Percentiles rank a stretch among this genome's conserved stretches.
phyloP scores from a whole-genome alignment of 169 alveolate genomes.

The Plasmodium blacklocki region DNA sequence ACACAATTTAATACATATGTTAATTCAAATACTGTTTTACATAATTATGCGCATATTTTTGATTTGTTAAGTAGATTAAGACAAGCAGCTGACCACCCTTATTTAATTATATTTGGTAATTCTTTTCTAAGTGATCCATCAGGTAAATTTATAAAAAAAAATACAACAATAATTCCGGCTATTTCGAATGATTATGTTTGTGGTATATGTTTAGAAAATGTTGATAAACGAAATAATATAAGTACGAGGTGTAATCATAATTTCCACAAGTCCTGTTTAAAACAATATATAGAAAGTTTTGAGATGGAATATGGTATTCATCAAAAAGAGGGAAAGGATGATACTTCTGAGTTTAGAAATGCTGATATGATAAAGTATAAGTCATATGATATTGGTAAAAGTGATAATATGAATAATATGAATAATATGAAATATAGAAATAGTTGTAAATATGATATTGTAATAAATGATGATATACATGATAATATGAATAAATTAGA shows the following conservation, averaged over 20 bases:
- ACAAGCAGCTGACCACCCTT: slow-evolving; percentile 95
- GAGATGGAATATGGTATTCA: slow-evolving; percentile 78
- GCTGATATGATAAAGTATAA: background rate
- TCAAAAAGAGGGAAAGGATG: background rate
- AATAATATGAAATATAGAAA: slow-evolving; percentile 3
- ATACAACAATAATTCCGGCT: slow-evolving; percentile 78
- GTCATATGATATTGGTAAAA: background rate
- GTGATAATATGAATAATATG: background rate
- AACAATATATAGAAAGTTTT: slow-evolving; percentile 85
- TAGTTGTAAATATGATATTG: slow-evolving; percentile 8
- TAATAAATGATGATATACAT: background rate
- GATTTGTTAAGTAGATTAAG: slow-evolving; percentile 90
- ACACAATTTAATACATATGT: slow-evolving; percentile 86
- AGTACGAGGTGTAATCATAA: slow-evolving; percentile 89
- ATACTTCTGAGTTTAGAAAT: background rate
- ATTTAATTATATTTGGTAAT: slow-evolving; percentile 90
- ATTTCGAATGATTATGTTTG: slow-evolving; percentile 78
- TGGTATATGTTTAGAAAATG: slow-evolving; percentile 85
- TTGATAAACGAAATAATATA: slow-evolving; percentile 76
- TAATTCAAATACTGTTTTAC: slow-evolving; percentile 88
- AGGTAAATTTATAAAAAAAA: slow-evolving; percentile 75
- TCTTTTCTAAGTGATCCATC: slow-evolving; percentile 80
- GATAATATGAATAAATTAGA: background rate
- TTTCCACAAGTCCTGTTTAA: slow-evolving; percentile 88
- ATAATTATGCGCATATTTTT: slow-evolving; percentile 93